A percentile compares a stretch with the other conserved stretches of the same genome.
These are phyloP conservation scores for Candida xiaguanensis DNA, from an alignment of 805 yeast genomes.

Conservation along the genomic window DNA sequence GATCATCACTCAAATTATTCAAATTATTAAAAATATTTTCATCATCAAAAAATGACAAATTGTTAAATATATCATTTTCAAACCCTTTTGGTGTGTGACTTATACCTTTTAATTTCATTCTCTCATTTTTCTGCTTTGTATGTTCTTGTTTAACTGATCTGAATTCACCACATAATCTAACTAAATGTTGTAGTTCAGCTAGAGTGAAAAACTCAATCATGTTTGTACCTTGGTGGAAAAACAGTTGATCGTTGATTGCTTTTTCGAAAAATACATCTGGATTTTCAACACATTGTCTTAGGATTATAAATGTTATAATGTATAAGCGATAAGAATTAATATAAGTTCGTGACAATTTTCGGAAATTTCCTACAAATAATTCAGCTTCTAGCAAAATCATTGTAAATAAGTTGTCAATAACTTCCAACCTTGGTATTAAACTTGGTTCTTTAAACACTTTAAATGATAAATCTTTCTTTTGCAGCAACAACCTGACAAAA, in stretches of 20 bases:
- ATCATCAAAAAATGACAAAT: conserved; percentile 7
- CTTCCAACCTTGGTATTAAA: conserved; percentile 23
- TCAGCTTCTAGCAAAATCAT: conserved; percentile 36
- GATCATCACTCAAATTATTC: conserved; percentile 10
- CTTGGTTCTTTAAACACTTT: conserved; percentile 14
- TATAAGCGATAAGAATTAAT: conserved; percentile 39
- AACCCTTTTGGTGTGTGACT: not conserved
- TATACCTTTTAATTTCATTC: conserved; percentile 8
- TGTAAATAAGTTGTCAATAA: conserved; percentile 28
- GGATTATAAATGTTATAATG: conserved; percentile 38
- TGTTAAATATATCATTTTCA: not conserved
- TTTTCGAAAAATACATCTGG: conserved; percentile 33
- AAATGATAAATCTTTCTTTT: conserved; percentile 29
- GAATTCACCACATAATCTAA: conserved; percentile 37
- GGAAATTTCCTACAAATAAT: conserved; percentile 40
- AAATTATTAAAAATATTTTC: conserved; percentile 9
- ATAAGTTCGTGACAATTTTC: conserved; percentile 33
- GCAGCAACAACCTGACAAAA: conserved; percentile 36
- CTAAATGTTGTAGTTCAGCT: conserved; percentile 32
- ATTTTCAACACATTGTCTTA: conserved; percentile 39
- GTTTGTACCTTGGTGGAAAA: conserved; percentile 35
- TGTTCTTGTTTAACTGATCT: conserved; percentile 31
- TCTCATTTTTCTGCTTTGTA: conserved; percentile 7
- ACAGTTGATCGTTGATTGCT: conserved; percentile 21
- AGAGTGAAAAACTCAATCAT: conserved; percentile 34